These are phyloP conservation scores for Mesotaenium endlicherianum DNA, from an alignment of 139 green algal species.

Conservation along the genomic window DNA sequence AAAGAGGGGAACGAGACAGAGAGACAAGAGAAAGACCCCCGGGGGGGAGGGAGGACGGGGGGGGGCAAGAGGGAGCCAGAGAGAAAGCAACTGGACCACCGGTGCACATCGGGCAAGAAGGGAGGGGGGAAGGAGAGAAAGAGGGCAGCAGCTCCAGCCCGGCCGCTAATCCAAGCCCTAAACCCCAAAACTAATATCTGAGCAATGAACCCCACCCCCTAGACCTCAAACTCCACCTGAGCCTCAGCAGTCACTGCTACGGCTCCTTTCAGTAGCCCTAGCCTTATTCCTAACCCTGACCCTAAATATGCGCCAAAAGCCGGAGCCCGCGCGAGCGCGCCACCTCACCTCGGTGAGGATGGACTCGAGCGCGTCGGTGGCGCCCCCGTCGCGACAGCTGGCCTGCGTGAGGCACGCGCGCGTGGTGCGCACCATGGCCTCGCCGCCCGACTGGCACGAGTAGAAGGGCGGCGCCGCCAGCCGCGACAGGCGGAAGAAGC, in stretches of 20 bases:
- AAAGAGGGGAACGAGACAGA: neutral
- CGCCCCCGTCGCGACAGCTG: constrained; percentile 23
- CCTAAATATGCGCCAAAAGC: neutral
- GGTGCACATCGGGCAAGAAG: neutral
- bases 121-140: constrained; percentile 3
- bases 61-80: neutral
- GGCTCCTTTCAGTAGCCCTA: no score
- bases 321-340: no score
- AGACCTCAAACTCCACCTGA: neutral
- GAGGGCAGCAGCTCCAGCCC: no score
- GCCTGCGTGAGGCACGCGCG: neutral
- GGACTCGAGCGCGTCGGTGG: constrained; percentile 18
- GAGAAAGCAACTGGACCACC: neutral
- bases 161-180: no score
- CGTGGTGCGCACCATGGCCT: constrained; percentile 5
- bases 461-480: constrained; percentile 68
- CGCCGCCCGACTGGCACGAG: constrained; percentile 14
- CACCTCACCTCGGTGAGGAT: constrained; percentile 49
- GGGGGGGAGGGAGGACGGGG: neutral
- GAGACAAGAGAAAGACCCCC: neutral
- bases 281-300: neutral
- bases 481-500: constrained; percentile 73
- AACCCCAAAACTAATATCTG: no score
- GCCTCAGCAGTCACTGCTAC: no score
- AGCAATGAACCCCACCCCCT: no score